These are phyloP conservation scores for Komagataella pastoris DNA, from an alignment of 805 yeast genomes.

Conservation along the genomic window DNA sequence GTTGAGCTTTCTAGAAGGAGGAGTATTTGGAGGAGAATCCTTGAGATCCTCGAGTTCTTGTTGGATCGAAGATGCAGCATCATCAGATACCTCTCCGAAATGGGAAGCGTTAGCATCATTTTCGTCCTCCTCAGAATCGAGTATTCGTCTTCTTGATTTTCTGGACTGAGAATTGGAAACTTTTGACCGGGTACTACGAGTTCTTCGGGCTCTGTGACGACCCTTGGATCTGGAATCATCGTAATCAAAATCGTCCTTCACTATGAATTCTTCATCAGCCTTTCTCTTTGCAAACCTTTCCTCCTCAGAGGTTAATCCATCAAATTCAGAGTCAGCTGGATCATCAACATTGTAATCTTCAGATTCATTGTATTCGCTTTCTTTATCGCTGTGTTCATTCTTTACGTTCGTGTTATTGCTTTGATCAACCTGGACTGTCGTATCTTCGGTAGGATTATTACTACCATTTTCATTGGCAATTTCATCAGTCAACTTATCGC, in stretches of 20 bases:
- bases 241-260: slow-evolving; percentile 1
- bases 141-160: background rate
- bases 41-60: slow-evolving; percentile 57
- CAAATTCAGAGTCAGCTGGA: background rate
- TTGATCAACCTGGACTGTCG: background rate
- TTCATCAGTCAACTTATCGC: background rate
- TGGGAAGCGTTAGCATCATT: slow-evolving; percentile 6
- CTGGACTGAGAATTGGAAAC: background rate
- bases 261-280: slow-evolving; percentile 1
- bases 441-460: background rate
- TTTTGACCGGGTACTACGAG: background rate
- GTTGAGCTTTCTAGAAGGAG: slow-evolving; percentile 29
- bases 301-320: background rate
- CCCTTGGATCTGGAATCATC: background rate
- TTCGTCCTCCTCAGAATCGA: slow-evolving; percentile 1
- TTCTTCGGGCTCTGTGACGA: background rate
- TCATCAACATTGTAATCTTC: background rate
- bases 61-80: slow-evolving; percentile 25
- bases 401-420: background rate
- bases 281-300: background rate
- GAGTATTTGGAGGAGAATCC: slow-evolving; percentile 43
- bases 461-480: background rate
- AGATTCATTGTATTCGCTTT: background rate
- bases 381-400: background rate
- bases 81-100: slow-evolving; percentile 9